A percentile compares a stretch with the other conserved stretches of the same genome.
Conservation (phyloP, 768 basidiomycete genomes). For the Boletus reticuloceps region DNA sequence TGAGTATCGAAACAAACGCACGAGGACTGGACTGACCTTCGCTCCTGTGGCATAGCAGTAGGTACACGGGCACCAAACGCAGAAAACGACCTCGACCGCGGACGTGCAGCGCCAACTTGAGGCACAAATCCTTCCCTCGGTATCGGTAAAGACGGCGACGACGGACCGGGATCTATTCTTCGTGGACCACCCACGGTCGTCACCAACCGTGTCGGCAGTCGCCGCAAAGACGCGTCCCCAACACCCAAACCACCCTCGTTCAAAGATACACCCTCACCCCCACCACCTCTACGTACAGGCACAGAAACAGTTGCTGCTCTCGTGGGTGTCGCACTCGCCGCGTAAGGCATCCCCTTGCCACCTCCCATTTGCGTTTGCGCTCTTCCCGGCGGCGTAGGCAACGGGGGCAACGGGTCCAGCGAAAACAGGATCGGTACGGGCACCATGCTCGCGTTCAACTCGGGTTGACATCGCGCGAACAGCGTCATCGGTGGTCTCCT, state of each 20-base stretch:
- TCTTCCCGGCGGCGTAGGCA: constrained; percentile 6
- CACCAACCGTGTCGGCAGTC: constrained; percentile 20
- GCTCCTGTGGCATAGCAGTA: not conserved
- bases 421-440: constrained; percentile 65
- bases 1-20: not conserved
- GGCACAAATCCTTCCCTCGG: constrained; percentile 68
- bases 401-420: constrained; percentile 45
- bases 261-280: not conserved
- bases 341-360: not conserved
- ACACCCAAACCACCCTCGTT: not conserved
- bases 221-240: not conserved
- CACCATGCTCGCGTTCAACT: constrained; percentile 46
- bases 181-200: not conserved
- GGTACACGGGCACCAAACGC: constrained; percentile 48
- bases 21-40: constrained; percentile 14
- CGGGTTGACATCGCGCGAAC: constrained; percentile 54
- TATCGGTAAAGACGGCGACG: constrained; percentile 27
- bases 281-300: constrained; percentile 25
- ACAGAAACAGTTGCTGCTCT: constrained; percentile 33
- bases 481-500: constrained; percentile 42
- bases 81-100: constrained; percentile 72
- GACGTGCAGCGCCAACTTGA: constrained; percentile 45
- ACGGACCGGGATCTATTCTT: not conserved
- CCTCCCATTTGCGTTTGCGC: not conserved
- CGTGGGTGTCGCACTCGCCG: constrained; percentile 12